Conservation (phyloP, 345 rosid genomes). For the Microthlaspi erraticum region DNA sequence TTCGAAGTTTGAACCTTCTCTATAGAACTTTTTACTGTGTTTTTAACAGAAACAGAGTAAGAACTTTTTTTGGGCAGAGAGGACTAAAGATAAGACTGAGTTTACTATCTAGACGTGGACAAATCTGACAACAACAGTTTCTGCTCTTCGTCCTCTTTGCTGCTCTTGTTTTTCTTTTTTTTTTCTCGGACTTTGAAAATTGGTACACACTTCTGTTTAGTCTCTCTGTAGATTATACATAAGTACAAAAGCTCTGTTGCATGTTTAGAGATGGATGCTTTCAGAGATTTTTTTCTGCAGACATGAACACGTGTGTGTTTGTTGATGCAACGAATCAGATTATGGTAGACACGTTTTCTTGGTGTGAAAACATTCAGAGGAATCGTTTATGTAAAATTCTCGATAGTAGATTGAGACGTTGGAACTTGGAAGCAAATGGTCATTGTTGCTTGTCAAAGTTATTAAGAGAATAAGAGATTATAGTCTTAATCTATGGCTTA, state of each 20-base stretch:
- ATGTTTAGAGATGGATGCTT: slow-evolving; percentile 37
- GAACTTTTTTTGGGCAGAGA: slow-evolving; percentile 10
- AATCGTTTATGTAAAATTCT: slow-evolving; percentile 30
- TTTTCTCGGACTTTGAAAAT: slow-evolving; percentile 33
- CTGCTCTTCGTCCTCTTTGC: slow-evolving; percentile 44
- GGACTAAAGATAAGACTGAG: slow-evolving; percentile 45
- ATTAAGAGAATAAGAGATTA: background rate
- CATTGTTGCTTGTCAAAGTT: slow-evolving; percentile 26
- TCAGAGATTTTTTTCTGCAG: background rate
- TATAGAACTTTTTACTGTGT: slow-evolving; percentile 17
- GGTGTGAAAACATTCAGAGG: slow-evolving; percentile 33
- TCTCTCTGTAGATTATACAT: slow-evolving; percentile 21
- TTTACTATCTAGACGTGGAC: slow-evolving; percentile 36
- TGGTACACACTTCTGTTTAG: slow-evolving; percentile 32
- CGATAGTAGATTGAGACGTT: slow-evolving; percentile 23
- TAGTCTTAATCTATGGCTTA: background rate
- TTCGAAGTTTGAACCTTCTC: slow-evolving; percentile 35
- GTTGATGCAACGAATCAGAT: slow-evolving; percentile 34
- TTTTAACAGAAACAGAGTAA: slow-evolving; percentile 39
- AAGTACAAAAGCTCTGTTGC: slow-evolving; percentile 35
- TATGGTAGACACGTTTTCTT: slow-evolving; percentile 36
- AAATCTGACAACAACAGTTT: slow-evolving; percentile 41
- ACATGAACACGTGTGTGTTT: slow-evolving; percentile 44
- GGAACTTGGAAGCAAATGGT: slow-evolving; percentile 32
- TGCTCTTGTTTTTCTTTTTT: slow-evolving; percentile 34